Conservation (phyloP, 2,329 filamentous ascomycete genomes). For the Leptographium procerum region DNA sequence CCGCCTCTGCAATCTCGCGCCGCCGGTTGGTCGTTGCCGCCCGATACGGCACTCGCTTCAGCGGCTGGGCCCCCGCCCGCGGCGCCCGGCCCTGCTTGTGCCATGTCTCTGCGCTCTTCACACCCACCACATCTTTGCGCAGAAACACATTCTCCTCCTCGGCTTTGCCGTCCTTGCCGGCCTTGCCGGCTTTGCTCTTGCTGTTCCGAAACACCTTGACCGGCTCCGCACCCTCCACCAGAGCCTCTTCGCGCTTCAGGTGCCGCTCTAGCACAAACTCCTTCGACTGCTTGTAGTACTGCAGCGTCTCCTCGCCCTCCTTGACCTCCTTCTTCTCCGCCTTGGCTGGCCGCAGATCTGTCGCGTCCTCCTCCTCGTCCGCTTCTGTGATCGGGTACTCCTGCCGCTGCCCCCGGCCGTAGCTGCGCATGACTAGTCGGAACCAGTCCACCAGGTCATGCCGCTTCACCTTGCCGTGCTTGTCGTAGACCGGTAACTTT, state of each 20-base stretch:
- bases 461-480: conserved; percentile 62
- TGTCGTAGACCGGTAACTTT: conserved; percentile 70
- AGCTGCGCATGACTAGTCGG: conserved; percentile 58
- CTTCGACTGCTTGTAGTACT: conserved; percentile 76
- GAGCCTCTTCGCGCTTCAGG: conserved; percentile 81
- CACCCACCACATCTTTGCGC: conserved; percentile 67
- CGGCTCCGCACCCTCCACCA: conserved; percentile 55
- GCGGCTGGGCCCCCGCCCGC: conserved; percentile 54
- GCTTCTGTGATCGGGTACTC: conserved; percentile 50
- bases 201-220: conserved; percentile 62
- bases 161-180: conserved; percentile 26
- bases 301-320: conserved; percentile 69
- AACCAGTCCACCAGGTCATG: conserved; percentile 86
- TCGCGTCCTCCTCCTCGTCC: conserved; percentile 70
- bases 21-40: conserved; percentile 82
- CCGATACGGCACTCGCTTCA: conserved; percentile 82
- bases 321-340: conserved; percentile 62
- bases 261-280: conserved; percentile 81
- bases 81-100: conserved; percentile 88
- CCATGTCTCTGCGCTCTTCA: conserved; percentile 92
- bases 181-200: conserved; percentile 52
- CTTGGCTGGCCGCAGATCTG: conserved; percentile 62
- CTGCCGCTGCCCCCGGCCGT: conserved; percentile 36
- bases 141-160: conserved; percentile 66
- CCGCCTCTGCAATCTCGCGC: conserved; percentile 77